These are phyloP conservation scores for Physaria fendleri DNA, from an alignment of 345 rosid genomes.

Conservation along the genomic window DNA sequence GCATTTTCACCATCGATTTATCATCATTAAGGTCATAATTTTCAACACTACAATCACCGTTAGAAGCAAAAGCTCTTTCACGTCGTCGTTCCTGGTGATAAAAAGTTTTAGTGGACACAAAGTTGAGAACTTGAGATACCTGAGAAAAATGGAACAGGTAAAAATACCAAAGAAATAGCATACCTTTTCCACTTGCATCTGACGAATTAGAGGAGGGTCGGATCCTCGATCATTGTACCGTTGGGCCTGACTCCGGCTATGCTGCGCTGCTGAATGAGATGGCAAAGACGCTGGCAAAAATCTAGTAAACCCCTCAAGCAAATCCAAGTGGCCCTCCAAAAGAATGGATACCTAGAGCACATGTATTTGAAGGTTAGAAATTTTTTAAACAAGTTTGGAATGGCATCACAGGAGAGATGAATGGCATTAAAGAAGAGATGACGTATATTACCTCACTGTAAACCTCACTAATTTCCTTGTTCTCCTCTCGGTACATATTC, in stretches of 20 bases:
- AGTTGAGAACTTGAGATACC: slow-evolving; percentile 18
- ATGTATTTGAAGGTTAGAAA: not conserved
- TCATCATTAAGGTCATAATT: slow-evolving; percentile 66
- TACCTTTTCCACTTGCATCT: slow-evolving; percentile 67
- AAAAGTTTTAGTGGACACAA: slow-evolving; percentile 5
- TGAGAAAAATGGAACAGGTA: not conserved
- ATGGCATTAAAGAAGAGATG: not conserved
- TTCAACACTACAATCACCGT: slow-evolving; percentile 62
- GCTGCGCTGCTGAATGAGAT: slow-evolving; percentile 38
- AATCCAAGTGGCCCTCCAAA: slow-evolving; percentile 71
- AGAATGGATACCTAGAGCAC: slow-evolving; percentile 62
- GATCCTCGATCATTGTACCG: slow-evolving; percentile 48
- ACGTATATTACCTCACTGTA: slow-evolving; percentile 60
- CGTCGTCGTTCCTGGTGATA: slow-evolving; percentile 58
- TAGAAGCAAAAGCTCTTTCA: slow-evolving; percentile 51
- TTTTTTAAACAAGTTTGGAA: not conserved
- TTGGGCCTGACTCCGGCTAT: slow-evolving; percentile 47
- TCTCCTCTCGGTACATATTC: slow-evolving; percentile 84
- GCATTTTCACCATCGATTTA: slow-evolving; percentile 50
- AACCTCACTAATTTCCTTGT: slow-evolving; percentile 87
- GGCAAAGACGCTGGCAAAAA: slow-evolving; percentile 77
- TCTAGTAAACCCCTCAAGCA: slow-evolving; percentile 85
- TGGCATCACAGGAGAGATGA: slow-evolving; percentile 1
- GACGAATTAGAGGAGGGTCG: slow-evolving; percentile 40
- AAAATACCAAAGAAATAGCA: not conserved